A percentile compares a stretch with the other conserved stretches of the same genome.
Conservation (phyloP, 2,329 filamentous ascomycete species). For the Ceratocystis cubensis region DNA sequence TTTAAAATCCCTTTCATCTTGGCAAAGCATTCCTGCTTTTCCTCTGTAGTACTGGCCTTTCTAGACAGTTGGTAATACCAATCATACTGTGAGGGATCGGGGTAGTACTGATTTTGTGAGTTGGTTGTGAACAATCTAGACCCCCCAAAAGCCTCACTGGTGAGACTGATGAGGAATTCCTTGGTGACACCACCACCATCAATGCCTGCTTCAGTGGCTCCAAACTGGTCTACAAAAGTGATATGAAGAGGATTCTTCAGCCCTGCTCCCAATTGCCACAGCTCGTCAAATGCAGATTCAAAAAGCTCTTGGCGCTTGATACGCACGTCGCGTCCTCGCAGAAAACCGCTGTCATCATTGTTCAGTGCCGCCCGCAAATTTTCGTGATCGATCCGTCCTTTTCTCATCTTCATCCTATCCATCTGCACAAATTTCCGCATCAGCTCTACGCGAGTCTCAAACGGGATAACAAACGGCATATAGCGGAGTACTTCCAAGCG, state of each 20-base stretch:
- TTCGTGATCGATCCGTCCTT: conserved; percentile 34
- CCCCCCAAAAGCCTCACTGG: conserved; percentile 64
- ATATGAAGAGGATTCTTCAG: conserved; percentile 95
- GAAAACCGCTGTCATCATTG: conserved; percentile 9
- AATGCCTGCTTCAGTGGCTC: conserved; percentile 77
- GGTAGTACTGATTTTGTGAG: conserved; percentile 62
- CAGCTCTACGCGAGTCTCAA: conserved; percentile 78
- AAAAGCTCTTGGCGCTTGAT: conserved; percentile 72
- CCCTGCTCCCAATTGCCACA: conserved; percentile 66
- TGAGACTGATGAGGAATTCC: conserved; percentile 85
- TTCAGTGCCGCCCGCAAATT: conserved; percentile 22
- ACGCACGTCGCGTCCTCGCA: conserved; percentile 53
- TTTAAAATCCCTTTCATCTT: conserved; percentile 42
- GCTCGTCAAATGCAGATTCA: conserved; percentile 71
- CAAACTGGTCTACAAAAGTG: conserved; percentile 87
- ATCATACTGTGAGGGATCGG: conserved; percentile 68
- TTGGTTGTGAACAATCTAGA: conserved; percentile 67
- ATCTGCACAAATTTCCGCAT: conserved; percentile 70
- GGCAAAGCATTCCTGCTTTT: background rate
- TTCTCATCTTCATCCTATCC: conserved; percentile 61
- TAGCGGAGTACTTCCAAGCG: conserved; percentile 84
- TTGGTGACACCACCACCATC: conserved; percentile 96
- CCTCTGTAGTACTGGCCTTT: background rate
- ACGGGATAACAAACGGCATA: conserved; percentile 94
- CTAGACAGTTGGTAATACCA: conserved; percentile 49